Conservation (phyloP, 441 rosid species). For the Brassica hybrid region DNA sequence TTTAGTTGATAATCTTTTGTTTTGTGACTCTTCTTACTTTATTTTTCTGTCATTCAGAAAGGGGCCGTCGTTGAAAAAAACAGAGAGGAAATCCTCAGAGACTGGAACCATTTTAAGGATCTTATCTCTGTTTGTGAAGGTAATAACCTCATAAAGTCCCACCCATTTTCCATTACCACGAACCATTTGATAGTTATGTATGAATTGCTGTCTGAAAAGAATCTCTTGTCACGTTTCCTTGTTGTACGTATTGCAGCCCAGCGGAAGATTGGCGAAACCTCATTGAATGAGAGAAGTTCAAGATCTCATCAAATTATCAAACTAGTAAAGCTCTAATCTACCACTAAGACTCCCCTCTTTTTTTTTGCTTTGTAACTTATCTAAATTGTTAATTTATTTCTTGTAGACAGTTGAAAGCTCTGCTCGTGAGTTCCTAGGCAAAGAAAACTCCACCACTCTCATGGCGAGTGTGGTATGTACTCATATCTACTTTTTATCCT, state of each 20-base stretch:
- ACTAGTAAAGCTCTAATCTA: conserved; percentile 50
- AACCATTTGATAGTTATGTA: conserved; percentile 25
- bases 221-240: conserved; percentile 19
- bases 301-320: conserved; percentile 94
- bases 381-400: not conserved
- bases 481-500: conserved; percentile 12
- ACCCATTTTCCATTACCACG: conserved; percentile 9
- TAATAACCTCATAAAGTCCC: not conserved
- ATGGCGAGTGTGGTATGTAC: conserved; percentile 79
- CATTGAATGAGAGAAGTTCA: conserved; percentile 80
- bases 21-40: conserved; percentile 7
- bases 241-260: conserved; percentile 59
- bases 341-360: conserved; percentile 20
- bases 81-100: conserved; percentile 62
- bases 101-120: conserved; percentile 58
- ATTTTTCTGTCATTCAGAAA: conserved; percentile 53
- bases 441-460: conserved; percentile 69
- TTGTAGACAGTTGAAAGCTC: conserved; percentile 86
- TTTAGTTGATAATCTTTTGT: not conserved
- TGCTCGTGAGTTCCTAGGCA: conserved; percentile 76
- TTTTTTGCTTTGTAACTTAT: not conserved
- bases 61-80: conserved; percentile 75
- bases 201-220: conserved; percentile 4
- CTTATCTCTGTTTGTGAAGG: too few species aligned
- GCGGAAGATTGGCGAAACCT: conserved; percentile 84